phyloP scores from a whole-genome alignment of 192 early-diverging fungal species.

The Geranomyces michiganensis region DNA sequence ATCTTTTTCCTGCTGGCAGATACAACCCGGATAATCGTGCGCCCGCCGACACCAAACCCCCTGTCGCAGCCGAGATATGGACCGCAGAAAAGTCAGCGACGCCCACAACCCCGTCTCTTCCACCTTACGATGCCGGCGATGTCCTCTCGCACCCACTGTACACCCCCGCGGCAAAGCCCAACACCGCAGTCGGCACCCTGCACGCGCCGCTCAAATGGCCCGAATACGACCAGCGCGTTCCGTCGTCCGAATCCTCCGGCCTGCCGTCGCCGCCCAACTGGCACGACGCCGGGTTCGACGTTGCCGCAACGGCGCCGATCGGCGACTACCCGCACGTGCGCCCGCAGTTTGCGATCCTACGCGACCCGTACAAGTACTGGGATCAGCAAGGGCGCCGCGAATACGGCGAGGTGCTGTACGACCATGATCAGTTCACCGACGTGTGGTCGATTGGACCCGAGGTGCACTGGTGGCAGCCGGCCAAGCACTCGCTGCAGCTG shows the following conservation, averaged over 20 bases:
- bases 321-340: slow-evolving; percentile 55
- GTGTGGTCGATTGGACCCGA: slow-evolving; percentile 47
- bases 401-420: slow-evolving; percentile 55
- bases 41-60: neutral
- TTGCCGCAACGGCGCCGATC: slow-evolving; percentile 43
- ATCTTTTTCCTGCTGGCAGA: neutral
- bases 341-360: slow-evolving; percentile 47
- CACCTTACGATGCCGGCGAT: slow-evolving; percentile 27
- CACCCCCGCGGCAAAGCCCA: slow-evolving; percentile 43
- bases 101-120: neutral
- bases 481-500: slow-evolving; percentile 27
- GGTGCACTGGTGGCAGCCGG: slow-evolving; percentile 20
- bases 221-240: slow-evolving; percentile 52
- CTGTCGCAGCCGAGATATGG: slow-evolving; percentile 25
- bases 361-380: slow-evolving; percentile 59
- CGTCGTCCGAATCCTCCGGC: slow-evolving; percentile 23
- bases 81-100: neutral
- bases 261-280: slow-evolving; percentile 36
- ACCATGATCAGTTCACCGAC: slow-evolving; percentile 50
- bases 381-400: slow-evolving; percentile 58
- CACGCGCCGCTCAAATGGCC: slow-evolving; percentile 47
- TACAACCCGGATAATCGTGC: slow-evolving; percentile 16
- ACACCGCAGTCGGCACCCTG: slow-evolving; percentile 46
- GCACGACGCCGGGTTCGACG: slow-evolving; percentile 42
- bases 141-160: slow-evolving; percentile 48